Conservation (phyloP, 1,284 basidiomycete genomes). For the Heterobasidion parviporum region DNA sequence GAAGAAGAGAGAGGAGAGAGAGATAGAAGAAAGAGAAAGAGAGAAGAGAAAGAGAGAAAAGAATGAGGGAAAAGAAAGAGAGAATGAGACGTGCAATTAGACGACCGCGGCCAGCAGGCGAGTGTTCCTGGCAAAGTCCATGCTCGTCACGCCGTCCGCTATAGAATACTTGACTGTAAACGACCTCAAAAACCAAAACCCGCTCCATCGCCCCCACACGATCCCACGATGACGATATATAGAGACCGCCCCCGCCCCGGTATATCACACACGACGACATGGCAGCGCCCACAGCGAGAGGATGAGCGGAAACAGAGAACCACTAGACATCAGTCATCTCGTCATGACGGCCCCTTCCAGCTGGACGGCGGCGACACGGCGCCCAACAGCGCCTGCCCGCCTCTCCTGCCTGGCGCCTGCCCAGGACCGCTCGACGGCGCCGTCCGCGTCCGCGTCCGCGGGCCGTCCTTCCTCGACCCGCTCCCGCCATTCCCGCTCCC, state of each 20-base stretch:
- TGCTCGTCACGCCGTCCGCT: neutral
- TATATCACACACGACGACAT: neutral
- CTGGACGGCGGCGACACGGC: slow-evolving; percentile 46
- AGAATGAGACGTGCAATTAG: neutral
- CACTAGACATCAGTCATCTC: too few relatives aligned
- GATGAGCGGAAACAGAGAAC: too few relatives aligned
- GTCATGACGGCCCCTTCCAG: slow-evolving; percentile 33
- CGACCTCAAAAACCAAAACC: neutral
- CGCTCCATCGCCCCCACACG: neutral
- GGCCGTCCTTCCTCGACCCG: slow-evolving; percentile 14
- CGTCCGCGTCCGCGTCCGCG: slow-evolving; percentile 44
- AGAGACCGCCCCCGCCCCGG: neutral
- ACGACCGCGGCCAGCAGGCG: too few relatives aligned
- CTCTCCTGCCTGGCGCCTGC: slow-evolving; percentile 12
- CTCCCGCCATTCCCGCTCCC: slow-evolving; percentile 14
- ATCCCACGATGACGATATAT: too few relatives aligned
- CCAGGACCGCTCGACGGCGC: slow-evolving; percentile 33
- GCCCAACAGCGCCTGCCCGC: slow-evolving; percentile 21
- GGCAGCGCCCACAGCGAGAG: neutral
- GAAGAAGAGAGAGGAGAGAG: neutral
- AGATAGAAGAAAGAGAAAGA: neutral
- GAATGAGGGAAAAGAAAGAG: too few relatives aligned
- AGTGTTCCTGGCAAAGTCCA: neutral
- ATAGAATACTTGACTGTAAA: neutral
- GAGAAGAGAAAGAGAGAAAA: neutral